Base-by-base conservation (phyloP, 2,329 filamentous ascomycete species). In the Fusarium illudens region DNA sequence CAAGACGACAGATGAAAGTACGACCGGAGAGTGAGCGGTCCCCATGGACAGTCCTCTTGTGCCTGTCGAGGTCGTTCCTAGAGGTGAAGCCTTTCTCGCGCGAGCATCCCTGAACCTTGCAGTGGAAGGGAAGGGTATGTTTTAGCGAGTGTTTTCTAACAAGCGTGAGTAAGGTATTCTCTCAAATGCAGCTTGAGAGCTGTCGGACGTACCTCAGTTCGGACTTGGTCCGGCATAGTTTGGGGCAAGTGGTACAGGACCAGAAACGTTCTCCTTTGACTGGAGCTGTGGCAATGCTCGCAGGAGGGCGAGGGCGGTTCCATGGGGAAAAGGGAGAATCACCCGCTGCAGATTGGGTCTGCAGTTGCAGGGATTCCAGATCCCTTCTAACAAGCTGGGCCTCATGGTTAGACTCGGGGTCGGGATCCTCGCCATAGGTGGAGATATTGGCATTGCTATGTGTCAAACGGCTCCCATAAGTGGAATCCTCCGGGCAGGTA, bases 51-150 rank as follows among this genome's bases (percentile, higher is more conserved):
- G 89, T 91, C 73, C 87, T 89, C 71, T 86, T 88, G 76, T 97
- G 94, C 54, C 94, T 85, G n/a, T 90, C 86, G 12, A 95, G 86
- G 72, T 97, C 94, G 75, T 96, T 97, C 17, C 81, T 78, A 0
- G 93, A 96, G 17, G 90, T 89, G 72, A 97, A 97, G 0, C 92
- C 93, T 64, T 87, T 83, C 6, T 76, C 80, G 17, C 89, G 84
- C 9, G 74, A 68, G 76, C 93, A 96, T 5, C 80, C 80, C 1
- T 76, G 67, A 22, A 87, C 78, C 4, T 83, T 73, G 74, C 94
- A 97, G 60, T 79, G 84, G 75, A 85, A 88, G 0, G 89, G 87
- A 69, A 91, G 94, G 2, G 80, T 82, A 76, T 97, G 93, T 50
- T 89, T 89, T 19, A 89, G 83, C 46, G 83, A 78, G 72, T 96